Percentiles rank a stretch among this genome's conserved stretches.
These are phyloP conservation scores for Kodamaea kakaduensis DNA, from an alignment of 805 yeast genomes.

Conservation along the genomic window DNA sequence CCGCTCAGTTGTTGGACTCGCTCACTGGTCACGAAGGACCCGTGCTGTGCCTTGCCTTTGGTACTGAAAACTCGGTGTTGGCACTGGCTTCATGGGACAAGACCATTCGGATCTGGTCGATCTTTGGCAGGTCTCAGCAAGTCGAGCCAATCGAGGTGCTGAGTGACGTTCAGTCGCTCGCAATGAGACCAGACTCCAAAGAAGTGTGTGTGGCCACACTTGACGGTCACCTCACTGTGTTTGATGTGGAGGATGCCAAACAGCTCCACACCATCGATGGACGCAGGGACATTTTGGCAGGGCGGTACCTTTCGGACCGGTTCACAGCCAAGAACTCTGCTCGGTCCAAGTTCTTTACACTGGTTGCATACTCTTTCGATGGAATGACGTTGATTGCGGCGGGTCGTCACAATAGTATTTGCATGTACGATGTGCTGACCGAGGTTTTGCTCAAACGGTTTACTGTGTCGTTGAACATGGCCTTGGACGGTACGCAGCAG, in stretches of 20 bases:
- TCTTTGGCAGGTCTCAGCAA: constrained; percentile 79
- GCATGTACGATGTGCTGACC: constrained; percentile 85
- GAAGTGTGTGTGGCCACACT: constrained; percentile 83
- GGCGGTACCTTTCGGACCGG: constrained; percentile 78
- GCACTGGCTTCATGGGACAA: constrained; percentile 97
- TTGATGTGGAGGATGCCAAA: constrained; percentile 77
- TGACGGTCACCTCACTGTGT: constrained; percentile 81
- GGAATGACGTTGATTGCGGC: constrained; percentile 87
- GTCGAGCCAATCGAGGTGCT: constrained; percentile 88
- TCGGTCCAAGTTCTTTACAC: constrained; percentile 78
- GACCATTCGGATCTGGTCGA: constrained; percentile 88
- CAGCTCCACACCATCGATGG: constrained; percentile 85
- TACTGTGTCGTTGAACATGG: constrained; percentile 84
- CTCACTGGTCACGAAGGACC: constrained; percentile 96
- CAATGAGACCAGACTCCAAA: constrained; percentile 91
- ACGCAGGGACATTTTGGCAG: constrained; percentile 78
- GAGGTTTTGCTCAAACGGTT: constrained; percentile 82
- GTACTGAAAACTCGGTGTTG: constrained; percentile 66
- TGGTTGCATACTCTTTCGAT: constrained; percentile 82
- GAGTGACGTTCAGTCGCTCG: constrained; percentile 77
- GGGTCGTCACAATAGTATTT: constrained; percentile 87
- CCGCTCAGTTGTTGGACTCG: constrained; percentile 84
- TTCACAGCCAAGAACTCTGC: constrained; percentile 77
- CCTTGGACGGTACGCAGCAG: constrained; percentile 81
- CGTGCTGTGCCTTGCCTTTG: constrained; percentile 81